Base-by-base conservation (phyloP, 2,329 filamentous ascomycete genomes). In the Fusarium acutatum region DNA sequence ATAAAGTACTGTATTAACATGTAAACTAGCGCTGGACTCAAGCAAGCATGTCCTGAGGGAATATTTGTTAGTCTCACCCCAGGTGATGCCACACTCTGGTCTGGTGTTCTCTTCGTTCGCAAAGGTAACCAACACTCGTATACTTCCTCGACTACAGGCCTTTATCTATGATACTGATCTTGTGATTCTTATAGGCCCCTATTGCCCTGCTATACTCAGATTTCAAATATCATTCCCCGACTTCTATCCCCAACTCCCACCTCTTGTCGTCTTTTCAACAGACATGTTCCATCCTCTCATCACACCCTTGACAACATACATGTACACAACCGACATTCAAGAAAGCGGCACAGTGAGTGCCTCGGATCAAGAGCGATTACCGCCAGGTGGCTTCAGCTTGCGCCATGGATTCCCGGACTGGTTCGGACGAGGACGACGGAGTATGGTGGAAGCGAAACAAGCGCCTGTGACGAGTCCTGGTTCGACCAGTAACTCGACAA, bases 271-370 rank as follows among this genome's bases (percentile, higher is more conserved):
- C 61, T 97, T 99, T 82, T 89, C 91, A 50, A 97, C 94, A 75
- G 96, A 98, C 80, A 92, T 98, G 75, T 99, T 98, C 82, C 96
- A 99, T 81, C 96, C 96, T 24, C 87, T 99, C 46, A 92, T 98
- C 75, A 95, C 95, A 13, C 95, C 96, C 41, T 87, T 97, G 70
- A 97, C 95, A n/a, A 97, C 94, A 7, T 97, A 97, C 83, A 96
- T 94, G 80, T 97, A 97, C 84, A 93, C 94, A 46, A 95, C 94
- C 70, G 92, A 93, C 64, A 90, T 93, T 40, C 90, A 93, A 69
- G 91, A 91, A 69, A 88, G 89, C 63, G 94, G 93, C 53, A 94
- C 94, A 0, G 92, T 95, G 70, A 96, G 93, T 80, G 94, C 94
- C 14, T 92, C 91, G 5, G 94, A 97, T 76, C 91, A 94, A 38